phyloP scores from a whole-genome alignment of 2,329 filamentous ascomycete species.

The Arthrobotrys entomopaga region DNA sequence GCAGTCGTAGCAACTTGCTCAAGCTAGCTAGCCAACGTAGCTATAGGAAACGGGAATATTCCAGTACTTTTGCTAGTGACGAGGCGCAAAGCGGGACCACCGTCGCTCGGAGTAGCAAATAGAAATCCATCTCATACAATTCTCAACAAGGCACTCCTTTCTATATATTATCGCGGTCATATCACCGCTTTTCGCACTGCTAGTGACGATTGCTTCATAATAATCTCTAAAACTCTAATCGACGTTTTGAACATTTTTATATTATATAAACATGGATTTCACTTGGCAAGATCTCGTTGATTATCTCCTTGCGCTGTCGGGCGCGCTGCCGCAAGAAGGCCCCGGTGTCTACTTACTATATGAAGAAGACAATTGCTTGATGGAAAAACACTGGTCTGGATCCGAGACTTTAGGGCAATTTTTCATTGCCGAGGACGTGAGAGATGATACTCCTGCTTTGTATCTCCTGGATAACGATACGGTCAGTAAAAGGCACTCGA shows the following conservation, averaged over 20 bases:
- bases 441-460: constrained; percentile 16
- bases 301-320: constrained; percentile 19
- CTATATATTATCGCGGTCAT: too few species aligned
- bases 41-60: too few species aligned
- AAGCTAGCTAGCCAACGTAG: too few species aligned
- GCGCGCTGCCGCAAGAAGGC: constrained; percentile 10
- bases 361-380: constrained; percentile 30
- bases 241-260: background rate
- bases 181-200: too few species aligned
- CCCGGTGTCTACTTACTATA: constrained; percentile 20
- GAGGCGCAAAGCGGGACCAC: too few species aligned
- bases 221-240: background rate
- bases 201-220: background rate
- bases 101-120: too few species aligned
- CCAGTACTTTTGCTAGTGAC: too few species aligned
- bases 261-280: constrained; percentile 20
- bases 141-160: too few species aligned
- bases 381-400: constrained; percentile 22
- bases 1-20: too few species aligned
- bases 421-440: constrained; percentile 26
- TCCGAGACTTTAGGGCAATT: constrained; percentile 13
- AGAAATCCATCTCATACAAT: too few species aligned
- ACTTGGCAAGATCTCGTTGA: constrained; percentile 21
- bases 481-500: constrained; percentile 12
- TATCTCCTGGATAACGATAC: constrained; percentile 20